These are phyloP conservation scores for Chamaenerion angustifolium DNA, from an alignment of 345 rosid genomes.

Conservation along the genomic window DNA sequence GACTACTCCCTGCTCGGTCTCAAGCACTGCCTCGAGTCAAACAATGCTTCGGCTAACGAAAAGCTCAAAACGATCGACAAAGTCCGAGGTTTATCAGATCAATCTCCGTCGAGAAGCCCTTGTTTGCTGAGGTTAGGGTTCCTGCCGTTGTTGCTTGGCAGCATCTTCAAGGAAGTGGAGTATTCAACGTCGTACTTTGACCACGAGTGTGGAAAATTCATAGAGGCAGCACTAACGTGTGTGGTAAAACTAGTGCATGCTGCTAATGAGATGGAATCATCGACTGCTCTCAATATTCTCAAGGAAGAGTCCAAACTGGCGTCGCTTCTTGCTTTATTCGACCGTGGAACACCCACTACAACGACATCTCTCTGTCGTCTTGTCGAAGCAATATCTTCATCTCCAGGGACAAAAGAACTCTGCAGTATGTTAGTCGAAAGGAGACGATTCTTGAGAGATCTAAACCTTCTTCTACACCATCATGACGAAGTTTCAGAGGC, in stretches of 20 bases:
- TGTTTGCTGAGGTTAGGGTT: conserved; percentile 27
- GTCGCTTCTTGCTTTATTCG: conserved; percentile 17
- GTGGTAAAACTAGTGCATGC: conserved; percentile 19
- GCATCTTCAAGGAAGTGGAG: conserved; percentile 21
- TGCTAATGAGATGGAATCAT: conserved; percentile 7
- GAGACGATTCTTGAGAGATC: conserved; percentile 9
- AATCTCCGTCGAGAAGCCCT: conserved; percentile 7
- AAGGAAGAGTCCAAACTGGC: conserved; percentile 22
- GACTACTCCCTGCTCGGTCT: conserved; percentile 16
- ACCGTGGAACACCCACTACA: conserved; percentile 15
- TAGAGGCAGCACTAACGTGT: conserved; percentile 20
- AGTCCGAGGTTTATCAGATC: conserved; percentile 4
- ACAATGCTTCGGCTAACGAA: conserved; percentile 8
- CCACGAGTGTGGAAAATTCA: too few relatives aligned
- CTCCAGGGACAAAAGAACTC: conserved; percentile 25
- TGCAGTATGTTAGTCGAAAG: conserved; percentile 17
- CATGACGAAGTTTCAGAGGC: conserved; percentile 13
- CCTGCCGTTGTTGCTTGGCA: conserved; percentile 28
- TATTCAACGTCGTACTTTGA: conserved; percentile 13
- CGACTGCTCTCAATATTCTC: conserved; percentile 17
- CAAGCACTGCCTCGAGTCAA: conserved; percentile 28
- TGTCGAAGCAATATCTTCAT: conserved; percentile 25
- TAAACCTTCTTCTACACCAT: conserved; percentile 16
- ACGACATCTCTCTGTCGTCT: conserved; percentile 29
- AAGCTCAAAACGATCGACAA: conserved; percentile 21